Conservation (phyloP, 305 asterid species). For the Stenogyne calaminthoides region DNA sequence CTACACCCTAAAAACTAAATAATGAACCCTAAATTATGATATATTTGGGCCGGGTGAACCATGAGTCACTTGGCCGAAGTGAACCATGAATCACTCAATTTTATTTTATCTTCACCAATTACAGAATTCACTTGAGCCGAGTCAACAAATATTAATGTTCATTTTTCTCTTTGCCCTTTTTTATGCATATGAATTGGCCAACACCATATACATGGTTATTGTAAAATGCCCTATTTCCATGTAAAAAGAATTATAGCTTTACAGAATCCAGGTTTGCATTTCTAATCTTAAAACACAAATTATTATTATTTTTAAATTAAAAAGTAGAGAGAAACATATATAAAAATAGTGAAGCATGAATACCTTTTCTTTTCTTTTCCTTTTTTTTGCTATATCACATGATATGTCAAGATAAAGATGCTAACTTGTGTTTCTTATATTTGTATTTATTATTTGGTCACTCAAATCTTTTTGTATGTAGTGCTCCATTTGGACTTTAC, state of each 20-base stretch:
- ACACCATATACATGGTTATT: neutral
- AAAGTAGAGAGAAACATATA: neutral
- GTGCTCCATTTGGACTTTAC: conserved; percentile 33
- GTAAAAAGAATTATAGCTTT: conserved; percentile 10
- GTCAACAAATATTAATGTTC: too few species aligned
- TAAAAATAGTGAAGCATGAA: neutral
- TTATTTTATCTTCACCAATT: too few species aligned
- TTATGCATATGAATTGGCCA: neutral
- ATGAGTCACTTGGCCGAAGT: too few species aligned
- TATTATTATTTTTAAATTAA: neutral
- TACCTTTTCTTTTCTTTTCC: neutral
- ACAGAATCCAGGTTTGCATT: neutral
- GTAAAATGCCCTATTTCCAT: neutral
- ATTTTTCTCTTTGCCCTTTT: too few species aligned
- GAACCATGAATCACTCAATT: too few species aligned
- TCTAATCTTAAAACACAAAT: conserved; percentile 24
- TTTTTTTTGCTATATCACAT: conserved; percentile 21
- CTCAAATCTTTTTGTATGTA: conserved; percentile 32
- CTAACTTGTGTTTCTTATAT: conserved; percentile 19
- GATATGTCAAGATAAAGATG: conserved; percentile 26
- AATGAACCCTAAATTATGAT: too few species aligned
- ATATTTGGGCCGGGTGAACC: too few species aligned
- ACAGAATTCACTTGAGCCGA: too few species aligned
- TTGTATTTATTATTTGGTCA: conserved; percentile 22
- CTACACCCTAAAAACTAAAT: too few species aligned